Conservation (phyloP, 495 filamentous ascomycete genomes). For the Penicillium coffeae region DNA sequence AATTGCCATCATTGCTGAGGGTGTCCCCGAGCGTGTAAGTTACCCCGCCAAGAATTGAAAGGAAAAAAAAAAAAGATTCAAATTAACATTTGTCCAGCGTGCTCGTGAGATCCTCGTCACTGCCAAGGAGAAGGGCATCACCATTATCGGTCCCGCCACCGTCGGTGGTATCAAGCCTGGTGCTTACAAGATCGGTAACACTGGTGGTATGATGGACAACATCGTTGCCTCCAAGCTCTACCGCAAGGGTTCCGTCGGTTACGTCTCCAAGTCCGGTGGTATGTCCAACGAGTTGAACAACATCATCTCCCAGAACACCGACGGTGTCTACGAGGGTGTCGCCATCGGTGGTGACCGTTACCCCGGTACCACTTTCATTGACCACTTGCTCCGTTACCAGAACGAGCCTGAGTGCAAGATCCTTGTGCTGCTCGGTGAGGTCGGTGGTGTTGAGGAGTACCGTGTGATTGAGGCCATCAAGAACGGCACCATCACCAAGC, state of each 20-base stretch:
- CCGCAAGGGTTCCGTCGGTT: constrained; percentile 96
- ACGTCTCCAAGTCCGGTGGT: constrained; percentile 99
- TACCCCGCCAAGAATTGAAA: not conserved
- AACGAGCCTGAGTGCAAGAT: constrained; percentile 96
- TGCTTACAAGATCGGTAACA: constrained; percentile 99
- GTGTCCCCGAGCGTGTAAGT: constrained; percentile 94
- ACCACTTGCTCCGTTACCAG: constrained; percentile 94
- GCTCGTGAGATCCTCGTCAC: constrained; percentile 95
- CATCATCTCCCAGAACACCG: constrained; percentile 91
- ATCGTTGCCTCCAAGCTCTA: constrained; percentile 99
- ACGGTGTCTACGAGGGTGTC: constrained; percentile 98
- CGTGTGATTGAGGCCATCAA: constrained; percentile 98
- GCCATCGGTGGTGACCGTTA: constrained; percentile 99
- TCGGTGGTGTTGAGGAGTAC: constrained; percentile 99
- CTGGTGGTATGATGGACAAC: constrained; percentile 99
- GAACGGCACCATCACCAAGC: constrained; percentile 90
- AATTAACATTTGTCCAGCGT: constrained; percentile 48
- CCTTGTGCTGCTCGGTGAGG: constrained; percentile 90
- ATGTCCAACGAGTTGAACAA: constrained; percentile 99
- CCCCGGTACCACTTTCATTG: constrained; percentile 98
- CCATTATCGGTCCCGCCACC: constrained; percentile 96
- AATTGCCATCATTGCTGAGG: constrained; percentile 98
- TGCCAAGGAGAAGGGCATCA: constrained; percentile 96
- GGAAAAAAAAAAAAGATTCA: not conserved
- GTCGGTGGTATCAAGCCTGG: constrained; percentile 99